phyloP scores from a whole-genome alignment of 2,329 filamentous ascomycete genomes.

The Cryphonectria japonica region DNA sequence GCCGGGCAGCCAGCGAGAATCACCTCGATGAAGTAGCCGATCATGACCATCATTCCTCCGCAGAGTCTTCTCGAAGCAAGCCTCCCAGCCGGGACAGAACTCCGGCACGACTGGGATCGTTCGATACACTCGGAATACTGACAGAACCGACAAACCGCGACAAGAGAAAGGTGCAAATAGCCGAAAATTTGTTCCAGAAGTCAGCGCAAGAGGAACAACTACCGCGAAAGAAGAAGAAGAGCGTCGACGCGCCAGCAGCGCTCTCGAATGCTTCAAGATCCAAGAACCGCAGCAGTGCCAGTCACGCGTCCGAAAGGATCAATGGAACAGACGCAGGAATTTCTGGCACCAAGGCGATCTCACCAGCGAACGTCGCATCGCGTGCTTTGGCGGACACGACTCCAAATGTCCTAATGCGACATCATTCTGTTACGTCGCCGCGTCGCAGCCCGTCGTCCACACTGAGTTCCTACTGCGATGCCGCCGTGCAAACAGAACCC shows the following conservation, averaged over 20 bases:
- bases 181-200: conserved; percentile 65
- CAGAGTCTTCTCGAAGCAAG: conserved; percentile 63
- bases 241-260: conserved; percentile 57
- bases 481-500: conserved; percentile 57
- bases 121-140: conserved; percentile 62
- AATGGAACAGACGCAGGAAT: conserved; percentile 51
- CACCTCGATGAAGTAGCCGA: conserved; percentile 59
- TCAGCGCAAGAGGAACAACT: conserved; percentile 61
- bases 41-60: conserved; percentile 54
- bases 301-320: conserved; percentile 32
- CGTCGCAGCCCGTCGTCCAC: conserved; percentile 45
- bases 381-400: conserved; percentile 39
- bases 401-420: conserved; percentile 37
- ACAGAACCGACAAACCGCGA: conserved; percentile 69
- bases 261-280: conserved; percentile 36
- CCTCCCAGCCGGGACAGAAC: conserved; percentile 69
- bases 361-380: conserved; percentile 50
- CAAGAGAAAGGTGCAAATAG: conserved; percentile 68
- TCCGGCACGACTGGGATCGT: conserved; percentile 62
- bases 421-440: conserved; percentile 38
- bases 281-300: conserved; percentile 32
- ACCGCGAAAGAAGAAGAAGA: conserved; percentile 63
- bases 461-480: conserved; percentile 53
- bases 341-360: conserved; percentile 57
- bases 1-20: conserved; percentile 66